Evolutionary conservation across 306 rosid genomes (phyloP), one percentile per base, ranked within the genome.

Genomic region (Quillaja saponaria): DNA sequence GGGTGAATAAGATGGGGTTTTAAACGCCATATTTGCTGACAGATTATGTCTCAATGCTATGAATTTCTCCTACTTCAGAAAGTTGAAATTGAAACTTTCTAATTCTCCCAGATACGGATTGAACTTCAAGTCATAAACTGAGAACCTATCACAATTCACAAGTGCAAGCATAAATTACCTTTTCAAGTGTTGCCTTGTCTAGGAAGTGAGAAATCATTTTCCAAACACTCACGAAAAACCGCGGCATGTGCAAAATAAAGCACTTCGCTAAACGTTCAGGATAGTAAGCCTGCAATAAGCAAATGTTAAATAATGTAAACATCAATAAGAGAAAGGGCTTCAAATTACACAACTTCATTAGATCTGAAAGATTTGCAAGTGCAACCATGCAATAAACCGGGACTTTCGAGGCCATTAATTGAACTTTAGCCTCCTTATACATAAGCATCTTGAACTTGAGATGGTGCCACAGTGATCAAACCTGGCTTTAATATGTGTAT

Each of bases 201-300:
- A 91, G 83, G 72, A 91, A 91, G 52, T 86, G 79, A 62, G 83
- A 91, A 69, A 91, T 78, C 72, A 91, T 18, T 80, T 77, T 88
- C 98, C 98, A 91, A 66, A 91, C 90, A 35, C 95, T 86, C 35
- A 82, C 87, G 53, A 91, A 91, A 75, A 91, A 91, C 67, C 90
- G 58, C 10, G 96, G 96, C 98, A 91, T 91, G 76, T 79, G 45
- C 64, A 91, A 56, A 63, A 91, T 66, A 76, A 70, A 91, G 52
- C 80, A 79, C 74, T 78, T 91, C 3, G 80, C 81, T 51, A 91
- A 73, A 44, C 98, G 95, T 68, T 91, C 98, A 6, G 98, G 98
- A 82, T 91, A 91, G 73, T 91, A 92, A 58, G 83, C 75, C 98
- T 92, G 80, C 63, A 82, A 48, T 42, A 55, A 55, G 56, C 55